Evolutionary conservation across 139 green algal species (phyloP).

Genomic region (Pleodorina starrii): DNA sequence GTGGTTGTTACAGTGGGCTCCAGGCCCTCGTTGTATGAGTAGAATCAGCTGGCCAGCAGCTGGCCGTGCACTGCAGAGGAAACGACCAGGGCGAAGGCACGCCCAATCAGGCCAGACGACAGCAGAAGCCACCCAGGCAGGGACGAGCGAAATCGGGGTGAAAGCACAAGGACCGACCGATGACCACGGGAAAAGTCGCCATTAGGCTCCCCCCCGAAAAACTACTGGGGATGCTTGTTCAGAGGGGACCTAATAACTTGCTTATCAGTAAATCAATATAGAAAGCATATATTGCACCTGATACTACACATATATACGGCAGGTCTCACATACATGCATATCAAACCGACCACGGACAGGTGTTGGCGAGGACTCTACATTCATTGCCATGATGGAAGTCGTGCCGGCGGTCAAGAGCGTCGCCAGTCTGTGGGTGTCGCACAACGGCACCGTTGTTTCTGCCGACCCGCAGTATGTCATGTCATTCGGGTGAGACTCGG

Average conservation of each 20-base stretch:
- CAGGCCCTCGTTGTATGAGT: not conserved
- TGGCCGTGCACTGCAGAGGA: not conserved
- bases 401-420: not conserved
- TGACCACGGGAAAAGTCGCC: no score
- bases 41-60: not conserved
- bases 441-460: not conserved
- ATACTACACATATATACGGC: not conserved
- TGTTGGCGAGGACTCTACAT: slow-evolving; percentile 33
- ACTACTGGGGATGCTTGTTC: no score
- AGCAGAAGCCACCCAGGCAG: not conserved
- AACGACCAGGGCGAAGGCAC: not conserved
- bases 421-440: slow-evolving; percentile 20
- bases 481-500: slow-evolving; percentile 13
- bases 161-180: no score
- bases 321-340: no score
- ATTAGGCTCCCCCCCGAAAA: no score
- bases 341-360: not conserved
- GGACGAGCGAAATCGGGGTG: no score
- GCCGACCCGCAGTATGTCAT: not conserved
- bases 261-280: not conserved
- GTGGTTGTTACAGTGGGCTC: not conserved
- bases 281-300: not conserved
- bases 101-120: not conserved
- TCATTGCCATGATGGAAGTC: slow-evolving; percentile 14
- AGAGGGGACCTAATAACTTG: not conserved